These are phyloP conservation scores for Amaranthus hypochondriacus DNA, from an alignment of 148 eudicot genomes.

Conservation along the genomic window DNA sequence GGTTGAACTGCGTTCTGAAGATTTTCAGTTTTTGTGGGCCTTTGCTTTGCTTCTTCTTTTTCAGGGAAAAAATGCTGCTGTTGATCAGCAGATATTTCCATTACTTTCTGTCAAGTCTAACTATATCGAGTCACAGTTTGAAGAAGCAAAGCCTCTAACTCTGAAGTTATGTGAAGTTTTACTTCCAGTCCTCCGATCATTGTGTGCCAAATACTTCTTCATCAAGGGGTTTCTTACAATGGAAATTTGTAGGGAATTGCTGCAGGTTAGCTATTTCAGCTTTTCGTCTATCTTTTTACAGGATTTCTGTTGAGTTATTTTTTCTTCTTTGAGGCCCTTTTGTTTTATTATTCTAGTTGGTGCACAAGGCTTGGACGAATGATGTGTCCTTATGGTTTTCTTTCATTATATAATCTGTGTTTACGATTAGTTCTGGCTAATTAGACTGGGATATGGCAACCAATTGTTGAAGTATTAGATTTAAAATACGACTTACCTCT, in stretches of 20 bases:
- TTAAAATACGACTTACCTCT: neutral
- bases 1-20: constrained; percentile 70
- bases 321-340: neutral
- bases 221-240: constrained; percentile 54
- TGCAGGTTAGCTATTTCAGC: constrained; percentile 55
- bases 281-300: constrained; percentile 14
- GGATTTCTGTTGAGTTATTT: neutral
- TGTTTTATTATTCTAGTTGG: neutral
- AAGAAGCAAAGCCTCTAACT: constrained; percentile 40
- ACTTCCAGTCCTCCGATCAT: constrained; percentile 69
- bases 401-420: neutral
- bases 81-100: constrained; percentile 45
- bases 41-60: constrained; percentile 74
- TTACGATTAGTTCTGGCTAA: neutral
- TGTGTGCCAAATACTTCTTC: constrained; percentile 67
- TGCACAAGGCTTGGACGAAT: neutral
- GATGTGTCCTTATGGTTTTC: neutral
- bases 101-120: constrained; percentile 39
- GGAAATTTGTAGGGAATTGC: constrained; percentile 66
- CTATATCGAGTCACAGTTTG: constrained; percentile 40
- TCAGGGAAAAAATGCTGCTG: constrained; percentile 58
- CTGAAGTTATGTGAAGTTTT: constrained; percentile 57
- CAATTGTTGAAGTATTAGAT: neutral
- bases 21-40: constrained; percentile 84
- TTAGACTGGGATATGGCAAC: neutral